Base-by-base conservation (phyloP, 192 early-diverging fungal genomes). In the Coemansia sp. region DNA sequence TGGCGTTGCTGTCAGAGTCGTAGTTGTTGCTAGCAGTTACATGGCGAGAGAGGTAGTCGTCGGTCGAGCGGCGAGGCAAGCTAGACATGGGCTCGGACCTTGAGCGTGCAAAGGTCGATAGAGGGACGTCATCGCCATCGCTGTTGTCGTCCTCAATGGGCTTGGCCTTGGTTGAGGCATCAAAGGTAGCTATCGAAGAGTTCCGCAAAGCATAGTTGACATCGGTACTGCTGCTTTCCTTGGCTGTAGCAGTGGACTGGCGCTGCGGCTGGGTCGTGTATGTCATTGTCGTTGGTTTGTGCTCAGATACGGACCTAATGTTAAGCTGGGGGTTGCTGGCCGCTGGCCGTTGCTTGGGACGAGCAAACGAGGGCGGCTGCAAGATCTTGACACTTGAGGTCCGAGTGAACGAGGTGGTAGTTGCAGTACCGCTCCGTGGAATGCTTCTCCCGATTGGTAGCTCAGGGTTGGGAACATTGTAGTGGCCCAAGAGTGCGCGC, bases 381-480 rank as follows among this genome's bases (percentile, higher is more conserved):
- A 79, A n/a, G 3, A 84, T 70, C 49, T 76, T 84, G 40, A 84
- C 81, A 47, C 81, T 73, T 1, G 80, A 83, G 10, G 76, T 66
- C 36, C 70, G 72, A 4, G 57, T 18, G 24, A 63, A 40, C 11
- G 70, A 24, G 2, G 73, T 11, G 6, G 29, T 38, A 12, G 51
- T 49, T 36, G 57, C 57, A 42, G 40, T 59, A 34, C 43, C 41
- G 46, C 77, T 84, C 36, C 81, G 76, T 36, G 81, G 81, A 51
- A 84, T 84, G 59, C 67, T 42, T 38, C 63, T 70, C 12, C 77
- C 74, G 22, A 84, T 34, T 1, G 81, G 71, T 13, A 71, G n/a
- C 34, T 40, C 22, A 6, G 76, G 73, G 18, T 67, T 73, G 3
- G 81, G 81, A 0, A 57, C 70, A 42, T 64, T 63, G 65, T 84